Base-by-base conservation (phyloP, 2,329 filamentous ascomycete genomes). In the Biscogniauxia marginata region DNA sequence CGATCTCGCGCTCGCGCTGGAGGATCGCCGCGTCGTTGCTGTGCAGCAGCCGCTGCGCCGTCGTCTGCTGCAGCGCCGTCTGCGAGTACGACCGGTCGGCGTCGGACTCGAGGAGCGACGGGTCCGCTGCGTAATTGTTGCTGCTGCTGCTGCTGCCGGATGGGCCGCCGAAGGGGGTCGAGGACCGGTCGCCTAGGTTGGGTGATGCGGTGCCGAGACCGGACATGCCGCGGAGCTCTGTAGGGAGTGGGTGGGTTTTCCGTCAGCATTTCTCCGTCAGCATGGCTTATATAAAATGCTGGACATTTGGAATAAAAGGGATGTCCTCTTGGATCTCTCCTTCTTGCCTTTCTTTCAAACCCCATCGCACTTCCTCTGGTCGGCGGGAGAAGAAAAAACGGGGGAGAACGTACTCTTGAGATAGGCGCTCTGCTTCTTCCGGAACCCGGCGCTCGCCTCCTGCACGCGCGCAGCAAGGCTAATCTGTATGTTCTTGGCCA, bases 351-450 rank as follows among this genome's bases (percentile, higher is more conserved):
- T 34, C 34, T 18, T 23, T 30, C n/a, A n/a, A n/a, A n/a, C n/a
- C 16, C 34, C 21, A 34, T 6, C 23, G 11, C n/a, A 30, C 4
- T 20, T 23, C 7, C 20, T 11, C 30, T 16, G n/a, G 30, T 25
- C 11, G 23, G 24, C 24, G n/a, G 13, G 19, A 11, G 46, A 34
- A 16, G 30, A 39, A 6, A 39, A 39, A 16, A 39, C 9, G 49
- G 1, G 25, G 34, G n/a, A 2, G 2, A 57, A 65, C 75, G 56
- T 79, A 96, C 92, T 97, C 76, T 96, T 97, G 52, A 99, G 76
- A 75, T 99, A 99, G 51, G 88, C 89, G 71, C 93, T 93, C 78
- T 99, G 95, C 78, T 97, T 98, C 81, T 98, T 99, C 68, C 95
- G 85, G 72, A 99, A 99, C 60, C 84, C 82, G 24, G 95, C 89